Evolutionary conservation across 2,329 filamentous ascomycete genomes (phyloP), one percentile per base, ranked within the genome.

Genomic region (Phyllosticta citrichinensis): DNA sequence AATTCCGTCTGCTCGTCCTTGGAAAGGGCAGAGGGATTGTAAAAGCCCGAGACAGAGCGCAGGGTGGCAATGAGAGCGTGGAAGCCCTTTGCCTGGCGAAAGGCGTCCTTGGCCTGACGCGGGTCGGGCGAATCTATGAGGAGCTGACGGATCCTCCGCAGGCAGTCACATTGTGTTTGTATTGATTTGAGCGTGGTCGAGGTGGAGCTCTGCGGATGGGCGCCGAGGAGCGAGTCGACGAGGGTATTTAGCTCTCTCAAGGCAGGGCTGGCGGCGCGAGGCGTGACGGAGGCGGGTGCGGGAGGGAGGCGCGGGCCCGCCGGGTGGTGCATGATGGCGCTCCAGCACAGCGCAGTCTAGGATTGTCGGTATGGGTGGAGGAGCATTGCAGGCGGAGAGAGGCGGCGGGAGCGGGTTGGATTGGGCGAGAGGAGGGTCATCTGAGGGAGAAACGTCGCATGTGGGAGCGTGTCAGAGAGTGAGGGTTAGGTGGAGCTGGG

Each of bases 21-120:
- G 57, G 75, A 82, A 69, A 82, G 81, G 69, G 81, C 84, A 61
- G 77, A 77, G n/a, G 82, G 84, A 67, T 89, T 83, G 74, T 93
- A 94, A 69, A 87, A 88, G 64, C 88, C 87, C 0, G 88, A 87
- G 64, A 91, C 85, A 59, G 83, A 81, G 62, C 86, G 82, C 22
- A 95, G 76, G 25, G 89, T 81, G 52, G 84, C 79, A 58, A 96
- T 78, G 22, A 96, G 76, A 52, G 81, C 80, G 67, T 90, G 84
- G 73, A 96, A 96, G 68, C 92, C 92, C 61, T 83, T 80, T 25
- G 91, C 81, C 69, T 89, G 85, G 65, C 92, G 85, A 71, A 97
- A 96, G 66, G 89, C 86, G 75, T 96, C 89, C 75, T 91, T 90
- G 53, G 79, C 77, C 62, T 79, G 77, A 56, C 75, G 75, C 27